These are phyloP conservation scores for Caulochytrium protostelioides DNA, from an alignment of 371 early-diverging fungal species.

Conservation along the genomic window DNA sequence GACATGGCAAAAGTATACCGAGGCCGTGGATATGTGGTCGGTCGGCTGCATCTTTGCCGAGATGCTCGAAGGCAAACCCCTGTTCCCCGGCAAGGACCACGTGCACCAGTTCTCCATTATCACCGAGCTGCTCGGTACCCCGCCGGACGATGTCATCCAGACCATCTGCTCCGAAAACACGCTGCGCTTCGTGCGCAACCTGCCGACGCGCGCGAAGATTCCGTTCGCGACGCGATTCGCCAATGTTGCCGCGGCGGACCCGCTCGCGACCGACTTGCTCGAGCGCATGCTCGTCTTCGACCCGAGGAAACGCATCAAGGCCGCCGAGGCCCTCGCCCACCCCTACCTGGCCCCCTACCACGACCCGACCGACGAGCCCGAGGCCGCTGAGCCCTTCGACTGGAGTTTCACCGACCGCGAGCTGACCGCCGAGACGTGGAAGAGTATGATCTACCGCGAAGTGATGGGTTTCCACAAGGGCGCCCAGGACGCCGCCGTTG, in stretches of 20 bases:
- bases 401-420: slow-evolving; percentile 89
- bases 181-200: slow-evolving; percentile 65
- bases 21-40: slow-evolving; percentile 97
- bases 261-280: slow-evolving; percentile 56
- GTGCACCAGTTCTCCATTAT: slow-evolving; percentile 88
- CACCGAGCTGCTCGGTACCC: slow-evolving; percentile 77
- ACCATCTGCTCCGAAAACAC: slow-evolving; percentile 88
- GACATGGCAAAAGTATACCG: slow-evolving; percentile 84
- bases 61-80: slow-evolving; percentile 84
- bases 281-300: slow-evolving; percentile 77
- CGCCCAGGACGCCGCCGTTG: no score
- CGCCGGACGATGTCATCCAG: slow-evolving; percentile 74
- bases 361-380: slow-evolving; percentile 37
- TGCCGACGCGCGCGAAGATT: slow-evolving; percentile 55
- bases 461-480: no score
- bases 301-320: slow-evolving; percentile 69
- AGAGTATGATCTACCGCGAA: slow-evolving; percentile 21
- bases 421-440: slow-evolving; percentile 68
- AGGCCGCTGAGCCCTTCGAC: slow-evolving; percentile 64
- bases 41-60: slow-evolving; percentile 95
- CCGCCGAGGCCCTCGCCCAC: slow-evolving; percentile 59
- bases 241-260: slow-evolving; percentile 30
- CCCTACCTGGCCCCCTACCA: slow-evolving; percentile 70
- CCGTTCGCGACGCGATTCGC: slow-evolving; percentile 54
- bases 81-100: slow-evolving; percentile 92